phyloP scores from a whole-genome alignment of 768 basidiomycete genomes.

The Mycena pura region DNA sequence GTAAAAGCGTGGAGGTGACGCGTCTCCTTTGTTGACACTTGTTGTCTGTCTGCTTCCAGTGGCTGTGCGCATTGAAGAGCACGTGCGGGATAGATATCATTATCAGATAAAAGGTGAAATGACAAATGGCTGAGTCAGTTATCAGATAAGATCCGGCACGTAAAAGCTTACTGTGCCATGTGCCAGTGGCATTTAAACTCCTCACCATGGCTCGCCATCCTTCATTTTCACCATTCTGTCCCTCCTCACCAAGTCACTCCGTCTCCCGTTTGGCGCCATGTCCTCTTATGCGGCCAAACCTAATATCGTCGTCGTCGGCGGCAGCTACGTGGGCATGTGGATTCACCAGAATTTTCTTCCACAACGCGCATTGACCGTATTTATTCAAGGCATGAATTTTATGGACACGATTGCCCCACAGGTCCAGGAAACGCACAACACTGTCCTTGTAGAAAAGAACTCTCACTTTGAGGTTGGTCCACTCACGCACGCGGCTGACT shows the following conservation, averaged over 20 bases:
- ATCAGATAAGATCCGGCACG: background rate
- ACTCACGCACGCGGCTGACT: background rate
- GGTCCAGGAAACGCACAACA: conserved; percentile 32
- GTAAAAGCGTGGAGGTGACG: conserved; percentile 45
- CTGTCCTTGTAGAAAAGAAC: conserved; percentile 42
- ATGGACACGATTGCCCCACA: conserved; percentile 30
- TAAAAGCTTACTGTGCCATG: background rate
- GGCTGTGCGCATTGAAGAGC: no score
- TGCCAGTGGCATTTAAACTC: no score
- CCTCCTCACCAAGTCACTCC: background rate
- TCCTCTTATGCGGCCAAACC: conserved; percentile 20
- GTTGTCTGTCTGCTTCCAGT: no score
- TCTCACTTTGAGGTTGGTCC: conserved; percentile 36
- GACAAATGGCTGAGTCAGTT: no score
- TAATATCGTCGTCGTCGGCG: conserved; percentile 43
- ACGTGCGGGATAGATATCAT: no score
- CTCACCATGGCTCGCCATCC: no score
- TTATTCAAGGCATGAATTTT: conserved; percentile 26
- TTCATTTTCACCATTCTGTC: conserved; percentile 9
- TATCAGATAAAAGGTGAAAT: conserved; percentile 3
- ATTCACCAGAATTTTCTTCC: background rate
- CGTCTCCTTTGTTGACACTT: conserved; percentile 39
- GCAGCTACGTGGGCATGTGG: conserved; percentile 39
- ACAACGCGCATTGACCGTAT: background rate
- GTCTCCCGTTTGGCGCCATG: background rate